These are phyloP conservation scores for Pseudocercospora vitis DNA, from an alignment of 2,329 filamentous ascomycete genomes.

Conservation along the genomic window DNA sequence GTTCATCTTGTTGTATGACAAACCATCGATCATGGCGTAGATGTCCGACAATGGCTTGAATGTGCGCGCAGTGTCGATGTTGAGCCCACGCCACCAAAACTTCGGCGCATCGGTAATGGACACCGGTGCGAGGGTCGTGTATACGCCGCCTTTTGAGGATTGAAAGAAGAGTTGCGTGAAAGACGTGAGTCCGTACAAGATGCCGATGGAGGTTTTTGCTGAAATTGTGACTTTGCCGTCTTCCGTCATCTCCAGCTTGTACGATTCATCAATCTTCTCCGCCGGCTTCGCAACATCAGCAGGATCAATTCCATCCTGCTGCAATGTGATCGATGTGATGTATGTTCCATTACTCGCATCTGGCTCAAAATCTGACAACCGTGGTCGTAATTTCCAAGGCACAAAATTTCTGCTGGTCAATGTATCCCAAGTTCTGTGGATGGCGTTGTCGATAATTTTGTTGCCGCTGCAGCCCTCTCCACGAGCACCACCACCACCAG, in stretches of 20 bases:
- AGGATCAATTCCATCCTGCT: conserved; percentile 58
- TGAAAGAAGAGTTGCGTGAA: conserved; percentile 78
- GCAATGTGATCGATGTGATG: conserved; percentile 62
- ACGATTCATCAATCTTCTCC: conserved; percentile 71
- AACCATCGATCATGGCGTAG: conserved; percentile 71
- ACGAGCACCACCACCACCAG: background rate
- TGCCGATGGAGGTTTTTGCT: conserved; percentile 66
- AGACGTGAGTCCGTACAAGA: conserved; percentile 71
- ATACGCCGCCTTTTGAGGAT: conserved; percentile 60
- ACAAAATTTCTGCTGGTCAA: conserved; percentile 70
- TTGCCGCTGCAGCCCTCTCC: background rate
- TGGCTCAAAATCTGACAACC: conserved; percentile 67
- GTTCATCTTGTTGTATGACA: conserved; percentile 80
- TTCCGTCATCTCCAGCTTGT: conserved; percentile 62
- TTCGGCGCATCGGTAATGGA: conserved; percentile 69
- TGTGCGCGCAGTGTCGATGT: conserved; percentile 74
- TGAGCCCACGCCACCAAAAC: conserved; percentile 75
- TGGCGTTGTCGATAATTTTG: conserved; percentile 49
- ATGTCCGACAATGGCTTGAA: conserved; percentile 69
- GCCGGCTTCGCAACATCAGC: conserved; percentile 59
- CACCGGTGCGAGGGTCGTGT: conserved; percentile 71
- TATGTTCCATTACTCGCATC: conserved; percentile 41
- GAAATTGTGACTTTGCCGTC: conserved; percentile 62
- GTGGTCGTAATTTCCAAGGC: conserved; percentile 74
- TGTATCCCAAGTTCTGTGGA: conserved; percentile 57